A percentile compares a stretch with the other conserved stretches of the same genome.
Conservation (phyloP, 768 basidiomycete genomes). For the Boletus eberwhitei region DNA sequence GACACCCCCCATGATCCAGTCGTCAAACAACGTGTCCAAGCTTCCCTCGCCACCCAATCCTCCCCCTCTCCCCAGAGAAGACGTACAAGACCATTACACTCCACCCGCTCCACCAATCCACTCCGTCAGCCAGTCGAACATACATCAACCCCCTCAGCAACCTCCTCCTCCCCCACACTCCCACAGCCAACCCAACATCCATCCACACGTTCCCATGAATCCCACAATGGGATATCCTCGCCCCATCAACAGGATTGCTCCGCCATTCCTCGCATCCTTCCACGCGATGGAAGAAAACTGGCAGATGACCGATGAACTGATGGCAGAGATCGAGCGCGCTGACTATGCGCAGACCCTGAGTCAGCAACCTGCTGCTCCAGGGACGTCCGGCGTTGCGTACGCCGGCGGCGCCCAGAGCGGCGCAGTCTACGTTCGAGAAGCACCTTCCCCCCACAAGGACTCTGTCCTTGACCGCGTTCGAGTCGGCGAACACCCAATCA, state of each 20-base stretch:
- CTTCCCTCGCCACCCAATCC: conserved; percentile 25
- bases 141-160: conserved; percentile 33
- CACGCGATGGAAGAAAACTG: conserved; percentile 54
- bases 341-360: conserved; percentile 58
- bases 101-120: conserved; percentile 39
- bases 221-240: conserved; percentile 56
- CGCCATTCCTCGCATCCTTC: conserved; percentile 55
- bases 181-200: conserved; percentile 28
- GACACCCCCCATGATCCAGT: conserved; percentile 34
- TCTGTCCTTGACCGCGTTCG: conserved; percentile 55
- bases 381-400: conserved; percentile 44
- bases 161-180: conserved; percentile 34
- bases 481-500: conserved; percentile 49
- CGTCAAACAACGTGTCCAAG: conserved; percentile 33
- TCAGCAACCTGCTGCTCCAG: conserved; percentile 37
- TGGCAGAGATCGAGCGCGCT: conserved; percentile 71
- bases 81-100: conserved; percentile 40
- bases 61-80: background rate
- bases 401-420: conserved; percentile 45
- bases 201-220: conserved; percentile 26
- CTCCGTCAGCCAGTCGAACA: conserved; percentile 28
- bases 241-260: conserved; percentile 54
- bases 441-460: conserved; percentile 46
- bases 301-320: conserved; percentile 66
- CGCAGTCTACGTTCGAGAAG: conserved; percentile 33